Conservation (phyloP, 2,329 filamentous ascomycete species). For the Emericellopsis cladophorae region DNA sequence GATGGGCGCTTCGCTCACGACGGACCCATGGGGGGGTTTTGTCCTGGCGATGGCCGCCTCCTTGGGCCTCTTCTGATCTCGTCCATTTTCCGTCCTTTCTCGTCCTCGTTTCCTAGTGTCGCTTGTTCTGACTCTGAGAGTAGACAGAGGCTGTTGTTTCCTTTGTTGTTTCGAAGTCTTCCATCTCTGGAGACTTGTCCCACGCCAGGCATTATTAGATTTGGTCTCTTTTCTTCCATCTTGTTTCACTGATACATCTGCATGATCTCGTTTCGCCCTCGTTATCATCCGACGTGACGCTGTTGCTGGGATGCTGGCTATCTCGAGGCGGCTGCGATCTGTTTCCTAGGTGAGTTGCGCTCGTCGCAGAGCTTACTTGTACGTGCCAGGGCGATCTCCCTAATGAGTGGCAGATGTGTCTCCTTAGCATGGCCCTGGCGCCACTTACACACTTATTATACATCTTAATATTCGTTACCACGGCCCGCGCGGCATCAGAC, state of each 20-base stretch:
- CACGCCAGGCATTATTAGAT: too few relatives aligned
- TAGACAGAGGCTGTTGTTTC: background rate
- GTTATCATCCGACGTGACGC: background rate
- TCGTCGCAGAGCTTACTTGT: background rate
- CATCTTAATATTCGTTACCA: conserved; percentile 15
- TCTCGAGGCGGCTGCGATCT: conserved; percentile 12
- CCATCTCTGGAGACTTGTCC: background rate
- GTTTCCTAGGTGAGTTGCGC: conserved; percentile 6
- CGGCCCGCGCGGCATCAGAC: conserved; percentile 9
- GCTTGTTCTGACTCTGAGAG: background rate
- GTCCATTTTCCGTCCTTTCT: background rate
- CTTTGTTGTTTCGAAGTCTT: background rate
- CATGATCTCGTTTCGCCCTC: too few relatives aligned
- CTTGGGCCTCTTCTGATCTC: background rate
- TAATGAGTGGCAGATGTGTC: conserved; percentile 22
- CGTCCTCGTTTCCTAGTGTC: background rate
- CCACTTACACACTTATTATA: conserved; percentile 16
- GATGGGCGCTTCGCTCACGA: background rate
- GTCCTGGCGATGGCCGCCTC: background rate
- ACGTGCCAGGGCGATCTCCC: background rate
- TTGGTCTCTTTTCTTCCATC: too few relatives aligned
- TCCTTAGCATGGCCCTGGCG: conserved; percentile 28
- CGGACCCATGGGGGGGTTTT: background rate
- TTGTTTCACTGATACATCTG: too few relatives aligned
- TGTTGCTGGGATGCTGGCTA: conserved; percentile 22